Conservation (phyloP, 2,329 filamentous ascomycete genomes). For the Emmonsiellopsis sp. region DNA sequence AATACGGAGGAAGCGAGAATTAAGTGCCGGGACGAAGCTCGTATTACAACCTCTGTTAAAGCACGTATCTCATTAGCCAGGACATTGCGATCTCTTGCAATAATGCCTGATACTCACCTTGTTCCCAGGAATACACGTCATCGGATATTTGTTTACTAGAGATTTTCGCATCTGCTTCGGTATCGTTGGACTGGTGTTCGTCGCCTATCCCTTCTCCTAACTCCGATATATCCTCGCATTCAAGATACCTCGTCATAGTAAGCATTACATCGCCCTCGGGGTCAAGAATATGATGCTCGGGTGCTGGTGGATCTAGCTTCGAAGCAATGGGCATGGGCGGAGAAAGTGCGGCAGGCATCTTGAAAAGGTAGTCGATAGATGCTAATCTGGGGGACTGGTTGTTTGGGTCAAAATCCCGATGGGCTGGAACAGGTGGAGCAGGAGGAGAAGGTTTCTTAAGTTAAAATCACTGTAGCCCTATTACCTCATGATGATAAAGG, state of each 20-base stretch:
- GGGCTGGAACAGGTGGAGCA: background rate
- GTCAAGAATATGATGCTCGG: conserved; percentile 9
- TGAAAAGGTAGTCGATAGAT: background rate
- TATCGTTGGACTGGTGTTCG: background rate
- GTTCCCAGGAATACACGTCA: conserved; percentile 5
- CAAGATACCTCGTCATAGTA: conserved; percentile 9
- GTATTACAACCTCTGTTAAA: conserved; percentile 9
- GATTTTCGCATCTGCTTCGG: background rate
- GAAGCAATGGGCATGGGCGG: background rate
- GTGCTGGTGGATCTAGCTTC: conserved; percentile 1
- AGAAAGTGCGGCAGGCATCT: conserved; percentile 10
- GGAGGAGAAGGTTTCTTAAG: background rate
- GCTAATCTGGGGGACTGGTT: background rate
- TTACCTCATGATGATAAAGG: background rate
- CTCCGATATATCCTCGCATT: conserved; percentile 5
- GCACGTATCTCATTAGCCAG: background rate
- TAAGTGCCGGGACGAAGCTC: conserved; percentile 12
- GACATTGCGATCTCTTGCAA: background rate
- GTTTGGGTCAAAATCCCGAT: background rate
- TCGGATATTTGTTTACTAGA: background rate
- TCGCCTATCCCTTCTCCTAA: background rate
- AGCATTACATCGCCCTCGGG: conserved; percentile 12
- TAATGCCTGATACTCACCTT: conserved; percentile 7
- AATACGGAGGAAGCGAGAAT: conserved; percentile 12
- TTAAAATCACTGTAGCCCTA: background rate